phyloP scores from a whole-genome alignment of 441 rosid species.

The Breynia disticha region DNA sequence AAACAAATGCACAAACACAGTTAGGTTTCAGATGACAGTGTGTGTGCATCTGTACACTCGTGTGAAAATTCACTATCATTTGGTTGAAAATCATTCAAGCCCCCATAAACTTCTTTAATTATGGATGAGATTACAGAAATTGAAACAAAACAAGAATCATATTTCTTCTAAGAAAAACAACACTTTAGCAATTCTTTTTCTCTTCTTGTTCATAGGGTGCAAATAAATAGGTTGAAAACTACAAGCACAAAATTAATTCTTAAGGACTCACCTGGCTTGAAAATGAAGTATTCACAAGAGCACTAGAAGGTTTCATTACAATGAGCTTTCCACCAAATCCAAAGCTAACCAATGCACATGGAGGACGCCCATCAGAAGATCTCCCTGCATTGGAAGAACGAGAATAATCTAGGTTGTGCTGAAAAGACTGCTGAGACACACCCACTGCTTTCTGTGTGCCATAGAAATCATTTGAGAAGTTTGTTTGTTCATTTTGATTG shows the following conservation, averaged over 20 bases:
- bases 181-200: not conserved
- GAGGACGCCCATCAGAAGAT: constrained; percentile 93
- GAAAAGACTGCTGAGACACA: constrained; percentile 39
- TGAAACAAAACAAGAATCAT: no score
- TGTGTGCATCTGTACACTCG: not conserved
- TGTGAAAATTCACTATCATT: not conserved
- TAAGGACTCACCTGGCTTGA: constrained; percentile 67
- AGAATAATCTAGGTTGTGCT: constrained; percentile 45
- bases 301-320: constrained; percentile 53
- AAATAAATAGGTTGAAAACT: constrained; percentile 5
- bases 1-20: constrained; percentile 17
- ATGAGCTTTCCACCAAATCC: constrained; percentile 96
- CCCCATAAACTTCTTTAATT: no score
- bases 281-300: constrained; percentile 44
- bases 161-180: not conserved
- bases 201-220: not conserved
- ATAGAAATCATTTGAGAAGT: constrained; percentile 37
- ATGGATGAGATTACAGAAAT: no score
- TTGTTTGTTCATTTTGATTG: not conserved
- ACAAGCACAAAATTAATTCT: not conserved
- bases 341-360: constrained; percentile 80
- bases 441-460: constrained; percentile 35
- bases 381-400: constrained; percentile 41
- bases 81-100: not conserved
- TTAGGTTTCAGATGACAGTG: no score